Percentiles rank a stretch among this genome's conserved stretches.
Evolutionary conservation across 2,329 filamentous ascomycete genomes (phyloP).

Genomic region (Triangularia verruculosa): DNA sequence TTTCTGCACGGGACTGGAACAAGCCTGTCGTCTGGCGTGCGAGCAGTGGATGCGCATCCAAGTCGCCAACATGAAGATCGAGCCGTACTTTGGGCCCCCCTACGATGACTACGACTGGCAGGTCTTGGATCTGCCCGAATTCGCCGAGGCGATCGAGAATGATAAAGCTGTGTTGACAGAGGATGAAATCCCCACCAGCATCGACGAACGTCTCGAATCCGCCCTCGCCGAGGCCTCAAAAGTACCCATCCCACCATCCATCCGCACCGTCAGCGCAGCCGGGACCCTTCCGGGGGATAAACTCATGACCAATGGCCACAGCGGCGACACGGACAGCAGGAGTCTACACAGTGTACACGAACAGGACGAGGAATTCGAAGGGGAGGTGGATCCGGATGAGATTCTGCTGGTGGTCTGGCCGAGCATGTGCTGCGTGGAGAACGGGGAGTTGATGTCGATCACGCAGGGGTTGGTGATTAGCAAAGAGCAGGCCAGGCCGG

Average conservation of each 20-base stretch:
- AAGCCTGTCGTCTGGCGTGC: slow-evolving; percentile 31
- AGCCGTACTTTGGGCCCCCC: slow-evolving; percentile 37
- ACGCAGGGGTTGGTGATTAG: slow-evolving; percentile 36
- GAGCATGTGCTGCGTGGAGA: slow-evolving; percentile 35
- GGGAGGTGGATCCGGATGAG: slow-evolving; percentile 32
- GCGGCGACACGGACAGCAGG: slow-evolving; percentile 6
- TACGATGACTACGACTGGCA: slow-evolving; percentile 38
- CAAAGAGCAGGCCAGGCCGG: slow-evolving; percentile 34
- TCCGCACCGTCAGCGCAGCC: neutral
- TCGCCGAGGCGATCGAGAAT: slow-evolving; percentile 24
- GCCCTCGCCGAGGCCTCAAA: slow-evolving; percentile 13
- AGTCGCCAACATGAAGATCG: slow-evolving; percentile 34
- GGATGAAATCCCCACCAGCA: neutral
- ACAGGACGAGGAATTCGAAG: slow-evolving; percentile 18
- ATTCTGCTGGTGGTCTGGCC: slow-evolving; percentile 37
- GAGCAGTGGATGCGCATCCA: slow-evolving; percentile 36
- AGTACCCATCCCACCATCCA: neutral
- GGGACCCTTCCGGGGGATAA: neutral
- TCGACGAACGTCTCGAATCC: slow-evolving; percentile 22
- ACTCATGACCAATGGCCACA: neutral
- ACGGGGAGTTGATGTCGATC: slow-evolving; percentile 34
- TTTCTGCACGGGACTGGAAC: slow-evolving; percentile 32
- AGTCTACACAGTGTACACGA: slow-evolving; percentile 7
- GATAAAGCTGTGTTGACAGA: slow-evolving; percentile 8
- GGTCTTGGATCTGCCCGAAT: slow-evolving; percentile 34